Conservation (phyloP, 306 rosid genomes). For the Sphenostylis stenocarpa region DNA sequence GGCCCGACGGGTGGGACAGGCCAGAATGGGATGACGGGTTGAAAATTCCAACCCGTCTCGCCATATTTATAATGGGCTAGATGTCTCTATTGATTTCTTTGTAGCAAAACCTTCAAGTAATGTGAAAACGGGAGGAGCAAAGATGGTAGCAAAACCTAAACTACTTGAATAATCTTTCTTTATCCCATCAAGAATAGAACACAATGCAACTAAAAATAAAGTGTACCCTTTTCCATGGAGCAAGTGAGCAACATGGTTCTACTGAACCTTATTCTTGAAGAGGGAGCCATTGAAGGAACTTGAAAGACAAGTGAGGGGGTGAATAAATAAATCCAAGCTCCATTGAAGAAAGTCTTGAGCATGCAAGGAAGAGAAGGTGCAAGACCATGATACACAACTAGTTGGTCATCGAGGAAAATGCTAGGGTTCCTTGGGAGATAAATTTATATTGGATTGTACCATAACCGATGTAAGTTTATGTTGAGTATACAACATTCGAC, state of each 20-base stretch:
- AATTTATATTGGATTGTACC: too few relatives aligned
- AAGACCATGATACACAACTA: conserved; percentile 65
- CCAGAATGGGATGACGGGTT: too few relatives aligned
- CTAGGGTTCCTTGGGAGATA: too few relatives aligned
- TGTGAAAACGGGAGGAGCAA: conserved; percentile 62
- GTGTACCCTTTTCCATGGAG: conserved; percentile 59
- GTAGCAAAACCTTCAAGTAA: too few relatives aligned
- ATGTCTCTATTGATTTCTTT: too few relatives aligned
- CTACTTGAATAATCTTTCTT: conserved; percentile 29
- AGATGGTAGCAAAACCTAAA: conserved; percentile 51
- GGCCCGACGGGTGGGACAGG: too few relatives aligned
- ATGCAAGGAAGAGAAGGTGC: conserved; percentile 52
- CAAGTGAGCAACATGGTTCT: conserved; percentile 52
- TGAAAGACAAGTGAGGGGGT: conserved; percentile 36
- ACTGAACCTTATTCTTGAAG: conserved; percentile 41
- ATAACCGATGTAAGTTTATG: too few relatives aligned
- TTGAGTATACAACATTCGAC: too few relatives aligned
- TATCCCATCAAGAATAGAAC: conserved; percentile 61
- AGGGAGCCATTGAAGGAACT: background rate
- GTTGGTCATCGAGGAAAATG: conserved; percentile 42
- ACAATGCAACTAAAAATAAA: conserved; percentile 44
- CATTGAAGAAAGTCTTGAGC: conserved; percentile 27
- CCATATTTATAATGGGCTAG: too few relatives aligned
- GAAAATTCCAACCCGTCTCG: too few relatives aligned
- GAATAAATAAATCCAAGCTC: too few relatives aligned